These are phyloP conservation scores for Tolypocladium album DNA, from an alignment of 2,329 filamentous ascomycete genomes.

Conservation along the genomic window DNA sequence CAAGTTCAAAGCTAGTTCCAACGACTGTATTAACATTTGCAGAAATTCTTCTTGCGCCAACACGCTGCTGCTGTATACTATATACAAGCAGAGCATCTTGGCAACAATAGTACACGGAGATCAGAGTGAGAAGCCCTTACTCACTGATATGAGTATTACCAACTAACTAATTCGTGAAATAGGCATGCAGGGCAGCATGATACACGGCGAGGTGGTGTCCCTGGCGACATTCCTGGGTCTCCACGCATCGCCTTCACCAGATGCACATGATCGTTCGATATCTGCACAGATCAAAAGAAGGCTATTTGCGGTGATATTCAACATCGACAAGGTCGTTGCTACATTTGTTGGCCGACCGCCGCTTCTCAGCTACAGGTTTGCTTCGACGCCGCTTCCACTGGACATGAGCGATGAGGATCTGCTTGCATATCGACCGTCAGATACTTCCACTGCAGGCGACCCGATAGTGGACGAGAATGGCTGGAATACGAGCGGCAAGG, in stretches of 20 bases:
- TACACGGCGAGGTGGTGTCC: background rate
- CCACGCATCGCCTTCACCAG: background rate
- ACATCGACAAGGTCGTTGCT: background rate
- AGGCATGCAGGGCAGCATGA: background rate
- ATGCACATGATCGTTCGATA: background rate
- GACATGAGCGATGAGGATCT: background rate
- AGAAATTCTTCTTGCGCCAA: background rate
- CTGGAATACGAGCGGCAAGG: background rate
- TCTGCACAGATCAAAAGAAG: background rate
- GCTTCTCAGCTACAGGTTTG: background rate
- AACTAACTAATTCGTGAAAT: background rate
- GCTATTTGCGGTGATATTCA: background rate
- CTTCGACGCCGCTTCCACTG: background rate
- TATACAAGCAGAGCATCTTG: background rate
- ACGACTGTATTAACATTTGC: background rate
- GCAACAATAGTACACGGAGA: background rate
- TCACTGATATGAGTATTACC: background rate
- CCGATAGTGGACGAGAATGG: background rate
- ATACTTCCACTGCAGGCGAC: background rate
- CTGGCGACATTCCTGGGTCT: background rate
- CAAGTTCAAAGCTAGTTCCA: background rate
- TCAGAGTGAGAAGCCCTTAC: background rate
- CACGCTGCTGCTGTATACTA: background rate
- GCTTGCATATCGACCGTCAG: background rate
- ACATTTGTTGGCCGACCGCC: background rate